Evolutionary conservation across 2,329 filamentous ascomycete genomes (phyloP), one percentile per base, ranked within the genome.

Genomic region (Orbilia oligospora): DNA sequence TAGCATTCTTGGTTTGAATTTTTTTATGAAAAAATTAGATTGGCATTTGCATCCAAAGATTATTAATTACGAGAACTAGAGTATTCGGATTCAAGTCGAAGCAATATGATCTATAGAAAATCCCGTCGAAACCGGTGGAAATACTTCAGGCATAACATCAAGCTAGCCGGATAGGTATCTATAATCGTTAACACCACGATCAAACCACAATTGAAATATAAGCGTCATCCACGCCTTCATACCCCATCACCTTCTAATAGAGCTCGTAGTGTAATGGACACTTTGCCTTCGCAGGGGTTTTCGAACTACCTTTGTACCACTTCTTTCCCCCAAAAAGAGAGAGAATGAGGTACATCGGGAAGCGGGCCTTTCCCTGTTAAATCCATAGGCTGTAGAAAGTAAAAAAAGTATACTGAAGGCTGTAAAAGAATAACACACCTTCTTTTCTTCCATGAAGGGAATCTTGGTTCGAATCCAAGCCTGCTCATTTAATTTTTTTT

Each of bases 391-490:
- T 44, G 56, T 10, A 41, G 30, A 58, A 58, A 58, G 53, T 18
- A 46, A 55, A 36, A 55, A 16, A 38, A 58, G 16, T 61, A 64
- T 24, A 58, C 68, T 61, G 53, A 69, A 66, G 55, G 71, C 44
- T 61, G 66, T 61, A 48, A 46, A 49, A 49, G 55, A 61, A 53
- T 24, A 70, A 76, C 66, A 76, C 58, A 71, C 72, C 67, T 76
- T 66, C 20, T 36, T 22, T 4, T 22, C 56, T n/a, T 71, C 22
- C 33, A 24, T 14, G 66, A 61, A 76, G 67, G 72, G 66, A 48
- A 71, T 71, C 72, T 76, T 76, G 72, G 72, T 76, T 76, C 72
- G 72, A 76, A 76, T 76, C 72, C 72, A 76, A 76, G 72, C 66
- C 66, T 76, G 66, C 72, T 76, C 72, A 76, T 67, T 61, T 65